These are phyloP conservation scores for Trichosporon inkin DNA, from an alignment of 1,284 basidiomycete species.

Conservation along the genomic window DNA sequence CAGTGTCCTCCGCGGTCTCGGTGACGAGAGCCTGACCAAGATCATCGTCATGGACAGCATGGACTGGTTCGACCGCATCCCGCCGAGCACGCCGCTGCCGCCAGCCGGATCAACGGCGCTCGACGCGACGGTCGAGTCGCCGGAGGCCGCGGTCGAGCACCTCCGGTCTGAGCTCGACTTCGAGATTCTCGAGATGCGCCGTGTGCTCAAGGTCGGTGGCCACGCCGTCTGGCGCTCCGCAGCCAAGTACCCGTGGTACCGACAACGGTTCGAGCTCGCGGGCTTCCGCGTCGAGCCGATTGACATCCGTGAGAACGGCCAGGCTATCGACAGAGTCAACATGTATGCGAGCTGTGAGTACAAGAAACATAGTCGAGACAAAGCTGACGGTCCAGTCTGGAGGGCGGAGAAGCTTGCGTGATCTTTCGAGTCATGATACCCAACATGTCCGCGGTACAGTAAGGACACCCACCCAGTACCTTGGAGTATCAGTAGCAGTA, in stretches of 20 bases:
- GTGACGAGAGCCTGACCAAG: constrained; percentile 58
- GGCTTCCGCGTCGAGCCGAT: constrained; percentile 56
- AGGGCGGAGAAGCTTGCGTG: constrained; percentile 33
- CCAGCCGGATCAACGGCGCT: constrained; percentile 28
- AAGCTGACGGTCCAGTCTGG: constrained; percentile 33
- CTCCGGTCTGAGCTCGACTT: constrained; percentile 58
- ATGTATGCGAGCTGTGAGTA: constrained; percentile 55
- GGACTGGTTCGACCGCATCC: constrained; percentile 66
- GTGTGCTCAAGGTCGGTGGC: constrained; percentile 62
- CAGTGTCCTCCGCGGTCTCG: constrained; percentile 61
- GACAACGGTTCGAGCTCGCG: constrained; percentile 55
- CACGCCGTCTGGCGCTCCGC: constrained; percentile 69
- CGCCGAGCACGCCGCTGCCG: constrained; percentile 51
- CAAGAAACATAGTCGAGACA: neutral
- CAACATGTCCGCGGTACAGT: neutral
- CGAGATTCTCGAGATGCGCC: constrained; percentile 61
- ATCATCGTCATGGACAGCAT: constrained; percentile 76
- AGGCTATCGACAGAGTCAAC: constrained; percentile 62
- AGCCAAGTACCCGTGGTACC: constrained; percentile 70
- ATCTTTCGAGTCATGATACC: neutral
- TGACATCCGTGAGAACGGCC: constrained; percentile 53
- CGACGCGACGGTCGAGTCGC: constrained; percentile 47
- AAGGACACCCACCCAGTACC: neutral
- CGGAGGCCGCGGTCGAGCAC: constrained; percentile 44
- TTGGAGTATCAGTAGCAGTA: too few species aligned